Conservation (phyloP, 306 rosid genomes). For the Vigna angularis region DNA sequence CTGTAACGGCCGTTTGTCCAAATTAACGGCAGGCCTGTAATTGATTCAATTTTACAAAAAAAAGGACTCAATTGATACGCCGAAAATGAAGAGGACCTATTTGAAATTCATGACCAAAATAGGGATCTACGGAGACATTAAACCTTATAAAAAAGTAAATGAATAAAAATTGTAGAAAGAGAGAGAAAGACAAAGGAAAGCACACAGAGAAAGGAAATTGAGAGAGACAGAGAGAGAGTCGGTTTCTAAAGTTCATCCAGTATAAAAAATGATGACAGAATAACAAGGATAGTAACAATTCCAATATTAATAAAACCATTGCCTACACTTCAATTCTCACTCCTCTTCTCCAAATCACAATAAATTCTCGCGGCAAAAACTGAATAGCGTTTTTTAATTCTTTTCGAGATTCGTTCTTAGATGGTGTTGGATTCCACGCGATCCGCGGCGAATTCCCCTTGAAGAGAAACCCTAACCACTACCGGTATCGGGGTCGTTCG, state of each 20-base stretch:
- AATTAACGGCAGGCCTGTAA: too few species aligned
- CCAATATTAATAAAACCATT: not conserved
- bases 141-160: not conserved
- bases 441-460: constrained; percentile 74
- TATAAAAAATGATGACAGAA: not conserved
- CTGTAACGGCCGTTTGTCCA: too few species aligned
- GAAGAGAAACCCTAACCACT: constrained; percentile 72
- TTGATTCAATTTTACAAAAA: too few species aligned
- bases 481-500: constrained; percentile 45
- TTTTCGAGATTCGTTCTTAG: not conserved
- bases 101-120: too few species aligned
- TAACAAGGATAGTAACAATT: not conserved
- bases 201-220: not conserved
- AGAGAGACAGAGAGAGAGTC: not conserved
- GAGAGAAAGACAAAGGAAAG: not conserved
- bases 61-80: too few species aligned
- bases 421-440: constrained; percentile 65
- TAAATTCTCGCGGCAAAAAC: constrained; percentile 50
- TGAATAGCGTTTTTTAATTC: not conserved
- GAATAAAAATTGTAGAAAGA: not conserved
- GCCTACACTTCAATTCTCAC: not conserved
- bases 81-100: too few species aligned
- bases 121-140: too few species aligned
- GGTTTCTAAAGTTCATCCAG: not conserved
- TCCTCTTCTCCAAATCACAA: not conserved